Conservation (phyloP, 139 green algal genomes). For the Trebouxia sp. region DNA sequence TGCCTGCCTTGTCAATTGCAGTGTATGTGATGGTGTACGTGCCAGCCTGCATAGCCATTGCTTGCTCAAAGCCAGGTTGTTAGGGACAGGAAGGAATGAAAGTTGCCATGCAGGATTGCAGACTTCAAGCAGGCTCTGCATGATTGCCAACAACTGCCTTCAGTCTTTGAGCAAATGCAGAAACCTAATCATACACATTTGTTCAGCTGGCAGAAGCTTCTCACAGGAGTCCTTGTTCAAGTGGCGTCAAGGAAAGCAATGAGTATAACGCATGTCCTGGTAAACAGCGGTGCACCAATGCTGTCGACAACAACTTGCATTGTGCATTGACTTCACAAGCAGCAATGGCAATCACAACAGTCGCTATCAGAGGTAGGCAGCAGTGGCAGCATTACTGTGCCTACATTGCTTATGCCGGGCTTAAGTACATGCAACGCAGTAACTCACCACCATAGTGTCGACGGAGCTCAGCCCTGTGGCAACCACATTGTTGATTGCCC, state of each 20-base stretch:
- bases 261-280: no score
- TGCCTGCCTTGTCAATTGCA: neutral
- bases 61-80: neutral
- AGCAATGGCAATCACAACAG: neutral
- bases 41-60: neutral
- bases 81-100: neutral
- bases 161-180: no score
- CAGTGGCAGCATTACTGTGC: no score
- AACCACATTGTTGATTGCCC: neutral
- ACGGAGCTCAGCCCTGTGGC: neutral
- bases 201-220: no score
- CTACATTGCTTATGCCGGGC: no score
- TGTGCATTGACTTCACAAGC: neutral
- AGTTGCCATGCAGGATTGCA: no score
- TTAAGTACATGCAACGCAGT: neutral
- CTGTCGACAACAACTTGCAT: neutral
- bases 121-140: neutral
- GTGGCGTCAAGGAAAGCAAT: no score
- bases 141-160: neutral
- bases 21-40: slow-evolving; percentile 7
- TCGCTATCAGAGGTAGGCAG: neutral
- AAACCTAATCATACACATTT: no score
- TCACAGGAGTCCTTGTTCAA: neutral
- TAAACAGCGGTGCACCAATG: no score
- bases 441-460: slow-evolving; percentile 11